Evolutionary conservation across 306 rosid species (phyloP).

Genomic region (Gynostemma pentaphyllum): DNA sequence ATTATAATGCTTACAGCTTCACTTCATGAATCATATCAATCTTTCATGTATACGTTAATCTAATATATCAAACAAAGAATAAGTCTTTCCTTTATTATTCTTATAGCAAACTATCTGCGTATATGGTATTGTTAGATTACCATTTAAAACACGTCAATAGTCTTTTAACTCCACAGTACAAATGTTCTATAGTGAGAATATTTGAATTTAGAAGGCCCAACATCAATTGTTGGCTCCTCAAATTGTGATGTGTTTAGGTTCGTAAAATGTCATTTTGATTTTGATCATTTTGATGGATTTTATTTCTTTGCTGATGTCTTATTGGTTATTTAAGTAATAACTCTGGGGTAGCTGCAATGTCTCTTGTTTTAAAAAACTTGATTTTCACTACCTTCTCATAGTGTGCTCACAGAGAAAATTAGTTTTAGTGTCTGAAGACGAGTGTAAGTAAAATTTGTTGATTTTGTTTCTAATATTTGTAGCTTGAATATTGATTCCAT

Average conservation of each 20-base stretch:
- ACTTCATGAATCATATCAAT: not conserved
- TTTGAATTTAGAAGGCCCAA: not conserved
- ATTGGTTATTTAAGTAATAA: not conserved
- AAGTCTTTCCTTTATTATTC: not conserved
- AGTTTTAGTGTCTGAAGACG: not conserved
- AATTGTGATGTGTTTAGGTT: not conserved
- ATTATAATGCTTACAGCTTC: not conserved
- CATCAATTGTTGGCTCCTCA: not conserved
- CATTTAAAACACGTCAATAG: not conserved
- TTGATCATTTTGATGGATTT: not conserved
- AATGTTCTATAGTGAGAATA: not conserved
- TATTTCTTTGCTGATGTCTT: not conserved
- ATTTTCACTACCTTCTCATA: not conserved
- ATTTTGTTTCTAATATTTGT: not conserved
- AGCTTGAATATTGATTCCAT: constrained; percentile 9
- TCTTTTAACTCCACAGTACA: not conserved
- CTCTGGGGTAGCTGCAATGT: not conserved
- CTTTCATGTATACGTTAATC: not conserved
- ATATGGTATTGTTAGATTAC: not conserved
- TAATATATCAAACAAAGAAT: not conserved
- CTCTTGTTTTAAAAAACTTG: not conserved
- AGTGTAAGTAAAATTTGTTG: not conserved
- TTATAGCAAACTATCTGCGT: not conserved
- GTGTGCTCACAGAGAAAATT: not conserved
- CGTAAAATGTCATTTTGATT: not conserved